A percentile compares a stretch with the other conserved stretches of the same genome.
These are phyloP conservation scores for Adansonia gregorii DNA, from an alignment of 441 rosid species.

Conservation along the genomic window DNA sequence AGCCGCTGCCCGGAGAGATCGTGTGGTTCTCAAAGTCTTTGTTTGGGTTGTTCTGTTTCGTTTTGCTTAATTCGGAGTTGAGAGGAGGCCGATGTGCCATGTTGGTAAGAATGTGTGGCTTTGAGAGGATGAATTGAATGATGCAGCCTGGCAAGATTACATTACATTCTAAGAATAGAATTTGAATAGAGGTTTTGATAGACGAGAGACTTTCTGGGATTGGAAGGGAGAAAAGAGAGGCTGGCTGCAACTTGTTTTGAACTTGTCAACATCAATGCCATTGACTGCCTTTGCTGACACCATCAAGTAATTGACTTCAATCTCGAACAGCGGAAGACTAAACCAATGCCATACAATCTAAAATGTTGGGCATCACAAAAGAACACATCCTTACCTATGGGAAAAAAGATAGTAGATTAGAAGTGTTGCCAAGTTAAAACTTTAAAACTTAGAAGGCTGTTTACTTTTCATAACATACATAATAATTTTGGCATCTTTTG, in stretches of 20 bases:
- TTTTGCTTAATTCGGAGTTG: constrained; percentile 35
- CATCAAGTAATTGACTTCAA: background rate
- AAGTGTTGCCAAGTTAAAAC: background rate
- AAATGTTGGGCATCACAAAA: too few species aligned
- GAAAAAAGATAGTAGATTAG: background rate
- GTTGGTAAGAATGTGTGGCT: constrained; percentile 31
- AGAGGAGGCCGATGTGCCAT: constrained; percentile 33
- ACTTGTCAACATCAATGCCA: constrained; percentile 30
- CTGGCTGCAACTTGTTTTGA: constrained; percentile 31
- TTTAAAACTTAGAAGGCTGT: too few species aligned
- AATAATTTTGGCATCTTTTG: too few species aligned
- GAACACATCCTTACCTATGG: background rate
- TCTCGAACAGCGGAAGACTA: background rate
- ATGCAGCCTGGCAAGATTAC: constrained; percentile 40
- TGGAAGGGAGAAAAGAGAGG: constrained; percentile 29
- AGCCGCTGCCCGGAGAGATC: constrained; percentile 50
- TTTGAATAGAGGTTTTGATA: constrained; percentile 17
- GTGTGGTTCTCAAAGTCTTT: constrained; percentile 29
- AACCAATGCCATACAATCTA: too few species aligned
- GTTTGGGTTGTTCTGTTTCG: constrained; percentile 28
- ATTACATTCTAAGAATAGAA: constrained; percentile 45
- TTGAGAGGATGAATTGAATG: constrained; percentile 35
- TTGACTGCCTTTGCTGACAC: constrained; percentile 2
- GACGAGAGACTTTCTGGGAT: constrained; percentile 16
- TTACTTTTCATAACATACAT: too few species aligned